A percentile compares a stretch with the other conserved stretches of the same genome.
Conservation (phyloP, 805 yeast genomes). For the Spathaspora passalidarum region DNA sequence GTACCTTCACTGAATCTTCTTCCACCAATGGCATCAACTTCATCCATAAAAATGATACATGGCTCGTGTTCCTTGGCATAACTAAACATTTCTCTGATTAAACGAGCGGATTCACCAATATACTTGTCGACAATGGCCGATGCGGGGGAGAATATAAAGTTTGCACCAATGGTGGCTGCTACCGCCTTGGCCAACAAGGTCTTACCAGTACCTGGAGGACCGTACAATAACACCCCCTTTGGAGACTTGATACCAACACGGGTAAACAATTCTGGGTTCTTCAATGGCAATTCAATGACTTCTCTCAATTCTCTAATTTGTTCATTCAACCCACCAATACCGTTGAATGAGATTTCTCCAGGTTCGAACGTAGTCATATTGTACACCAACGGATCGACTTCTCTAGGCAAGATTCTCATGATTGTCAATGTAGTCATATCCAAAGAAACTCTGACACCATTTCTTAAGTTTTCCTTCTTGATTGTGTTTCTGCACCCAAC, state of each 20-base stretch:
- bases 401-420: slow-evolving; percentile 95
- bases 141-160: slow-evolving; percentile 97
- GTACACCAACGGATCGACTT: slow-evolving; percentile 96
- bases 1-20: slow-evolving; percentile 97
- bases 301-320: slow-evolving; percentile 96
- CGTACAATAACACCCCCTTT: slow-evolving; percentile 92
- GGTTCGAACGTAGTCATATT: slow-evolving; percentile 98
- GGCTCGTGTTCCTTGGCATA: slow-evolving; percentile 98
- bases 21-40: slow-evolving; percentile 98
- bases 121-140: slow-evolving; percentile 97
- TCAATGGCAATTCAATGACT: slow-evolving; percentile 94
- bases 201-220: slow-evolving; percentile 99
- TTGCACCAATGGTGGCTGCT: slow-evolving; percentile 98
- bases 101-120: slow-evolving; percentile 95
- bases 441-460: slow-evolving; percentile 93
- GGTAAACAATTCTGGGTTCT: slow-evolving; percentile 92
- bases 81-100: slow-evolving; percentile 96
- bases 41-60: slow-evolving; percentile 97
- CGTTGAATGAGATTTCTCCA: slow-evolving; percentile 92
- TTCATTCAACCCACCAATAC: slow-evolving; percentile 94
- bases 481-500: slow-evolving; percentile 96
- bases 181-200: slow-evolving; percentile 95
- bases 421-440: slow-evolving; percentile 98
- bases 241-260: slow-evolving; percentile 99
- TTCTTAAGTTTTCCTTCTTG: slow-evolving; percentile 75